phyloP scores from a whole-genome alignment of 192 early-diverging fungal species.

The Rhizoclosmatium globosum region DNA sequence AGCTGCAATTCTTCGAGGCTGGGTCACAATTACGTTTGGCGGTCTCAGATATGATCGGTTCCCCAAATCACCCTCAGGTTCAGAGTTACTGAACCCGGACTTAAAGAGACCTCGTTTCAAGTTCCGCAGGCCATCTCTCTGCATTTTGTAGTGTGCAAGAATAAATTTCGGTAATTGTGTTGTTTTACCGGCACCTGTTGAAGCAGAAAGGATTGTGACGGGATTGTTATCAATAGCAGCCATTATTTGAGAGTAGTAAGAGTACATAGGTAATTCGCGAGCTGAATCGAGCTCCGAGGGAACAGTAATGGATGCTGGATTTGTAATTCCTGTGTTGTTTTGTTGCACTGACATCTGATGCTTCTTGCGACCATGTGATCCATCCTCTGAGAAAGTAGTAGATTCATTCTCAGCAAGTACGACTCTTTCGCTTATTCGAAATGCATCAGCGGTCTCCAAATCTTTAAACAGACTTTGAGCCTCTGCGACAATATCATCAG shows the following conservation, averaged over 20 bases:
- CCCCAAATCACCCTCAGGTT: too few relatives aligned
- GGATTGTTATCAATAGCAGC: slow-evolving; percentile 56
- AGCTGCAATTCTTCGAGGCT: slow-evolving; percentile 86
- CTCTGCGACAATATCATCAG: slow-evolving; percentile 31
- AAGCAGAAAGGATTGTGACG: slow-evolving; percentile 51
- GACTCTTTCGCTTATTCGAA: background rate
- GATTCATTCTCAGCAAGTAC: background rate
- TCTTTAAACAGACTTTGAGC: slow-evolving; percentile 29
- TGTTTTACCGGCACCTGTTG: slow-evolving; percentile 63
- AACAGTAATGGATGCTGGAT: slow-evolving; percentile 27
- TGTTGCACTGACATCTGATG: background rate
- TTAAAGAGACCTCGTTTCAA: too few relatives aligned
- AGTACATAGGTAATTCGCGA: slow-evolving; percentile 50
- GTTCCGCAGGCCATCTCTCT: background rate
- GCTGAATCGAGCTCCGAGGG: slow-evolving; percentile 39
- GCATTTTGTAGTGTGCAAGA: slow-evolving; percentile 55
- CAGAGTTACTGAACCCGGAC: too few relatives aligned
- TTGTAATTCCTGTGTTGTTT: background rate
- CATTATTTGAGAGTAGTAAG: slow-evolving; percentile 51
- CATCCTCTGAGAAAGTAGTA: background rate
- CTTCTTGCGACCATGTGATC: background rate
- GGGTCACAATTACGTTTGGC: slow-evolving; percentile 83
- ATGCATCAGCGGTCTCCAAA: slow-evolving; percentile 21
- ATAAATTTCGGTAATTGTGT: slow-evolving; percentile 91
- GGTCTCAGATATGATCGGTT: slow-evolving; percentile 17